Evolutionary conservation across 2,329 filamentous ascomycete genomes (phyloP).

Genomic region (Cladorrhinum sp.): DNA sequence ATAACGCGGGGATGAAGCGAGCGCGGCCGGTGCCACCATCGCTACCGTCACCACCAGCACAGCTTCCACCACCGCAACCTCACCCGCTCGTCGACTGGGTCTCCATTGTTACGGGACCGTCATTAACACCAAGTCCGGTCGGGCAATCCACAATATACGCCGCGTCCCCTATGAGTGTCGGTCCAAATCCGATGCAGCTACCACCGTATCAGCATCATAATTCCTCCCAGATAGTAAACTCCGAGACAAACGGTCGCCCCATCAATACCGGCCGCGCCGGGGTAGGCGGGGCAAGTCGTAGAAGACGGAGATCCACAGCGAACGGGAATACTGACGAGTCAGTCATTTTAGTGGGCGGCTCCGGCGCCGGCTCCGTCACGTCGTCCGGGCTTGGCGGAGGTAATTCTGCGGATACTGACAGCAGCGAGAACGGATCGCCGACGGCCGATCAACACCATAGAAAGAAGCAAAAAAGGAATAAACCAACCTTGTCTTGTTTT

Average conservation of each 20-base stretch:
- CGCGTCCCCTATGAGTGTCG: conserved; percentile 8
- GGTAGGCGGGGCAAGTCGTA: not conserved
- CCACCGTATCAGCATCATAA: not conserved
- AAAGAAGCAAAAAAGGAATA: conserved; percentile 82
- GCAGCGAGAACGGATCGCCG: conserved; percentile 27
- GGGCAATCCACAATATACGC: conserved; percentile 23
- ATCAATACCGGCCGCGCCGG: not conserved
- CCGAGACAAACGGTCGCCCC: not conserved
- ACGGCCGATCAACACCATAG: conserved; percentile 39
- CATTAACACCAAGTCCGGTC: conserved; percentile 16
- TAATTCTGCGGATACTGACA: conserved; percentile 9
- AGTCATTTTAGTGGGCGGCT: not conserved
- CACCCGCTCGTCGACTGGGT: not conserved
- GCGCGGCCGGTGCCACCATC: not conserved
- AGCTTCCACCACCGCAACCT: not conserved
- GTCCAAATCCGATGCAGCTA: not conserved
- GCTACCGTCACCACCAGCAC: not conserved
- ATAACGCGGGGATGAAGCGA: not conserved
- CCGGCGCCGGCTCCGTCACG: conserved; percentile 8
- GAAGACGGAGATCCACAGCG: not conserved
- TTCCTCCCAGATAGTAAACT: not conserved
- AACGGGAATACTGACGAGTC: not conserved
- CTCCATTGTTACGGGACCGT: not conserved
- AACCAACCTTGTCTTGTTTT: conserved; percentile 74
- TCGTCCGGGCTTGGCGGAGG: conserved; percentile 16